Evolutionary conservation across 2,329 filamentous ascomycete genomes (phyloP), one percentile per base, ranked within the genome.

Genomic region (Epichloe scottii): DNA sequence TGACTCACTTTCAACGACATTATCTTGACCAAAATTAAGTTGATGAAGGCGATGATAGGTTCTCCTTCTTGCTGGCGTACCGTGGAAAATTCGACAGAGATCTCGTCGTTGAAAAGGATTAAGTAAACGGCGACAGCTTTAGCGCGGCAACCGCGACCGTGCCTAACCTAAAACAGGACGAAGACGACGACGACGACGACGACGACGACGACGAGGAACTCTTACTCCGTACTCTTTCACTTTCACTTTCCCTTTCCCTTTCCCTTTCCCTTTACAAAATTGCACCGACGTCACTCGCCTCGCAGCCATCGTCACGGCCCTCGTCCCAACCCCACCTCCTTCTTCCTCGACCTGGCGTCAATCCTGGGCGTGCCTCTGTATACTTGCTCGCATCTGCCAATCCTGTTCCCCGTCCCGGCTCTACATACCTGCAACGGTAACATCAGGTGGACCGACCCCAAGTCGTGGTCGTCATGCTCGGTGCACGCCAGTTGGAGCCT

Each of bases 401-500:
- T 17, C 17, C 39, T 41, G 17, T 17, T 39, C 43, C 8, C 14
- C 37, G 44, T 37, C n/a, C 37, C 30, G 19, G 34, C 30, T 42
- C 37, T 34, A 26, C 49, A 41, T 46, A 40, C 42, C 42, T 46
- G 19, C 21, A 43, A 47, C 42, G 12, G 30, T 35, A 46, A 17
- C 42, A 35, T 40, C 42, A 17, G 49, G 49, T 46, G 42, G 49
- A 46, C 17, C 21, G 26, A 45, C 26, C 3, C 7, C 26, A 49
- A 37, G 23, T 23, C 34, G 34, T 42, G 37, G 30, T 35, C 38
- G 40, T 46, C 46, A 17, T 39, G 26, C 10, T 35, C 38, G 21
- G 47, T 30, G 52, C 49, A 48, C 38, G 19, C 33, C 19, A 40
- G 17, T 39, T 35, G 46, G 43, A 44, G 53, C 55, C 54, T 45